Evolutionary conservation across 1,139 yeast genomes (phyloP).

Genomic region (Yamadazyma oceani): DNA sequence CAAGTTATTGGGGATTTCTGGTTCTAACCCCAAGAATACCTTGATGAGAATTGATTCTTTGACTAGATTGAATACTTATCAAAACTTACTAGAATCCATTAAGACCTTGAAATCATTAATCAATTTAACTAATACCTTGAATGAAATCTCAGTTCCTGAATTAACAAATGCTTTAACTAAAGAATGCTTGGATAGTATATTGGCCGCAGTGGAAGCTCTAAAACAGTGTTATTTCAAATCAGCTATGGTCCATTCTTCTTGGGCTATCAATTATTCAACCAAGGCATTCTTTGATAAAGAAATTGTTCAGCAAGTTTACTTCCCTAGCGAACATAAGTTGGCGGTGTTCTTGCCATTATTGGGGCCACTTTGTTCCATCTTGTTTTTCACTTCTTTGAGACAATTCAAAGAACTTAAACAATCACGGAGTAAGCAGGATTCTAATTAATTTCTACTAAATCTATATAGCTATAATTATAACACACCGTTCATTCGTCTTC

Average conservation of each 20-base stretch:
- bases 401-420: conserved; percentile 23
- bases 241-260: conserved; percentile 56
- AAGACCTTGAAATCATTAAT: conserved; percentile 70
- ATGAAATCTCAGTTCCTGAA: conserved; percentile 80
- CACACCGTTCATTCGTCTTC: not conserved
- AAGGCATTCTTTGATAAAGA: conserved; percentile 87
- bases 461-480: conserved; percentile 9
- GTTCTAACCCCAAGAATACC: conserved; percentile 49
- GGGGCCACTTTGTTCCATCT: conserved; percentile 82
- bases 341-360: conserved; percentile 89
- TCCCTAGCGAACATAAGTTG: conserved; percentile 92
- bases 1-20: conserved; percentile 63
- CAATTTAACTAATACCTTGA: conserved; percentile 64
- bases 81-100: conserved; percentile 50
- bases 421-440: not conserved
- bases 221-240: conserved; percentile 34
- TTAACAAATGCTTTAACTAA: conserved; percentile 52
- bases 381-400: conserved; percentile 54
- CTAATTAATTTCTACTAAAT: conserved; percentile 4
- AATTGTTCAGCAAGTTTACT: conserved; percentile 92
- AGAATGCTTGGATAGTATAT: conserved; percentile 37
- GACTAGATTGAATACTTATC: conserved; percentile 55
- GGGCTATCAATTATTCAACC: conserved; percentile 59
- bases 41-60: conserved; percentile 63
- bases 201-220: conserved; percentile 29